phyloP scores from a whole-genome alignment of 208 protist genomes.

The Wallacemonas sp. region DNA sequence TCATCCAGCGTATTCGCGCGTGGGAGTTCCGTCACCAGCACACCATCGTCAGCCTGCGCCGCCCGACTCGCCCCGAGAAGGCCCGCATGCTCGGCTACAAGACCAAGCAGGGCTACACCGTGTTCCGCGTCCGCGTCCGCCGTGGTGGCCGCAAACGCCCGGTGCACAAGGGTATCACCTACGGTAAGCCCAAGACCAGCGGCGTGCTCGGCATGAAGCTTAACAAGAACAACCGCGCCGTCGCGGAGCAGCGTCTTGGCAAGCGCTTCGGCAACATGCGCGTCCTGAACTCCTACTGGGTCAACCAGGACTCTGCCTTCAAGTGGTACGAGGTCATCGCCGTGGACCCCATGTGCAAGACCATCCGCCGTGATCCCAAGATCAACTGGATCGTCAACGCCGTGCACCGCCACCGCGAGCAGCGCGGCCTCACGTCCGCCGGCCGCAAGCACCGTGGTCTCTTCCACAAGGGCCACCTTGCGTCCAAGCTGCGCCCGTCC shows the following conservation, averaged over 20 bases:
- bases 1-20: slow-evolving; percentile 97
- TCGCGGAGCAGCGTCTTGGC: slow-evolving; percentile 98
- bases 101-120: slow-evolving; percentile 99
- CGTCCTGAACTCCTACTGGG: slow-evolving; percentile 99
- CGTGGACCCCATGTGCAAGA: slow-evolving; percentile 98
- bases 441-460: slow-evolving; percentile 97
- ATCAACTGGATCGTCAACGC: slow-evolving; percentile 99
- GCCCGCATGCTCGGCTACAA: slow-evolving; percentile 99
- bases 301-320: slow-evolving; percentile 97
- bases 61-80: slow-evolving; percentile 99
- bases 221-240: slow-evolving; percentile 93
- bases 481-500: slow-evolving; percentile 96
- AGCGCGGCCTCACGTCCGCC: slow-evolving; percentile 98
- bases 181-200: slow-evolving; percentile 98
- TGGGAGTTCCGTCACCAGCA: slow-evolving; percentile 99
- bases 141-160: slow-evolving; percentile 98
- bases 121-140: slow-evolving; percentile 99
- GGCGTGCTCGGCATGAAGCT: slow-evolving; percentile 98
- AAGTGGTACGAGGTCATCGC: slow-evolving; percentile 99
- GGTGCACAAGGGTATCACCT: slow-evolving; percentile 96
- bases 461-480: slow-evolving; percentile 94
- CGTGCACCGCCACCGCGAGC: slow-evolving; percentile 98
- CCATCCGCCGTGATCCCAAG: slow-evolving; percentile 97
- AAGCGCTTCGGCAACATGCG: slow-evolving; percentile 96
- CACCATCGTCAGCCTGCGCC: slow-evolving; percentile 91